Evolutionary conservation across 495 filamentous ascomycete species (phyloP).

Genomic region (Chaetomium tenue): DNA sequence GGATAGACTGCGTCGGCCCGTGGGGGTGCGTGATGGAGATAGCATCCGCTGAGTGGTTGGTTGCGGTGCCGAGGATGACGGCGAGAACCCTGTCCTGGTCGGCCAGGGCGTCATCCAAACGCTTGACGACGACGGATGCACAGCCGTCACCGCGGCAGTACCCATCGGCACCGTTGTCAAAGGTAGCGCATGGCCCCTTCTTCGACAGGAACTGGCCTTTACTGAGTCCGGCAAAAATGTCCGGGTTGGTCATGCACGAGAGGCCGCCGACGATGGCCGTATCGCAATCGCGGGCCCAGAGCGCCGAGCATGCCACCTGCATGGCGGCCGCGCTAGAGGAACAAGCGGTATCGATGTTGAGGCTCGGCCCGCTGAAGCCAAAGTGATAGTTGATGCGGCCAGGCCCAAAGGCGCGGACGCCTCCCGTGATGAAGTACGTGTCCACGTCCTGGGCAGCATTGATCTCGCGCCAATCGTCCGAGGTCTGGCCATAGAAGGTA

Average conservation of each 20-base stretch:
- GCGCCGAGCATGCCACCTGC: slow-evolving; percentile 76
- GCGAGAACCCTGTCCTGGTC: slow-evolving; percentile 75
- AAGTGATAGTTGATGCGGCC: slow-evolving; percentile 86
- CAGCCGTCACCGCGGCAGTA: slow-evolving; percentile 76
- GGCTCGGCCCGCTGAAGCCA: slow-evolving; percentile 82
- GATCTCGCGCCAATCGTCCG: slow-evolving; percentile 88
- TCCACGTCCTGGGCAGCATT: slow-evolving; percentile 88
- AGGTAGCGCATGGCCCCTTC: slow-evolving; percentile 77
- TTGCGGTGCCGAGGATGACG: slow-evolving; percentile 63
- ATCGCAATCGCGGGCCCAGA: slow-evolving; percentile 81
- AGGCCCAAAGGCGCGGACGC: slow-evolving; percentile 81
- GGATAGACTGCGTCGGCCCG: slow-evolving; percentile 64
- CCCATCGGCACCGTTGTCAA: slow-evolving; percentile 72
- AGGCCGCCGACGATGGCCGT: slow-evolving; percentile 81
- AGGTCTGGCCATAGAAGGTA: slow-evolving; percentile 90
- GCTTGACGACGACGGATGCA: slow-evolving; percentile 69
- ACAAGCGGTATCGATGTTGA: slow-evolving; percentile 87
- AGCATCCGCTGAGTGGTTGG: slow-evolving; percentile 74
- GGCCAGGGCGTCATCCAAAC: slow-evolving; percentile 68
- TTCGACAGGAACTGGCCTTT: slow-evolving; percentile 79
- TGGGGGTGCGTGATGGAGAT: slow-evolving; percentile 85
- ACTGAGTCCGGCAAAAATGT: slow-evolving; percentile 80
- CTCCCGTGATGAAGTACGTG: slow-evolving; percentile 91
- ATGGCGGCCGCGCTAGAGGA: slow-evolving; percentile 82
- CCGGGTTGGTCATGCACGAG: slow-evolving; percentile 75